phyloP scores from a whole-genome alignment of 2,329 filamentous ascomycete genomes.

The Ascochyta pisi region DNA sequence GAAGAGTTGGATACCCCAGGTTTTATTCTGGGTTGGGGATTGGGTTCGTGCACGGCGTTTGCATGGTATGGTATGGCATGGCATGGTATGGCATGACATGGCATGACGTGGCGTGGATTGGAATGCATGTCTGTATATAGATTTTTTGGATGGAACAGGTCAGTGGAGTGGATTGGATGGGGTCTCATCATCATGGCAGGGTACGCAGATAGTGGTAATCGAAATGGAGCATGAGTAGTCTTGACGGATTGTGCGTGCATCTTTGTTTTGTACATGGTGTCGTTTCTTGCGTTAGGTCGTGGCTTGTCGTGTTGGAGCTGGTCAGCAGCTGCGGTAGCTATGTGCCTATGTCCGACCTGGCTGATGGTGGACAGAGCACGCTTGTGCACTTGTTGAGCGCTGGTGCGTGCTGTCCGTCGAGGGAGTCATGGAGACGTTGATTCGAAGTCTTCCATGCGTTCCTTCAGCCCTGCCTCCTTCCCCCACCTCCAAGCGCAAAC shows the following conservation, averaged over 20 bases:
- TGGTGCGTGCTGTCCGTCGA: neutral
- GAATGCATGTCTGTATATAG: neutral
- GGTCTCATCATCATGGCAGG: neutral
- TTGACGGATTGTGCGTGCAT: no score
- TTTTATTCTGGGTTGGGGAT: no score
- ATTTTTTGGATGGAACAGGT: neutral
- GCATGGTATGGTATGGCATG: no score
- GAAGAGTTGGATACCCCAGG: no score
- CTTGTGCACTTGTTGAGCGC: no score
- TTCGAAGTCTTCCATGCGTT: neutral
- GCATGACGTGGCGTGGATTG: neutral
- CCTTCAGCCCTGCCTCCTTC: constrained; percentile 35
- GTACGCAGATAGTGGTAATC: constrained; percentile 6
- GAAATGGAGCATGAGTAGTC: neutral
- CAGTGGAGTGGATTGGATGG: neutral
- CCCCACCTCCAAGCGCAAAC: constrained; percentile 36
- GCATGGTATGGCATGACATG: neutral
- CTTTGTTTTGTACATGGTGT: neutral
- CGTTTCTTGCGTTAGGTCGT: constrained; percentile 1
- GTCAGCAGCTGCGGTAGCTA: no score
- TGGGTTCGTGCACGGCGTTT: no score
- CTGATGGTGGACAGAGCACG: no score
- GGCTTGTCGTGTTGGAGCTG: neutral
- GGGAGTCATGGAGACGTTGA: no score
- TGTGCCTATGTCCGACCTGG: no score